Percentiles rank a stretch among this genome's conserved stretches.
These are phyloP conservation scores for Salix viminalis DNA, from an alignment of 345 rosid species.

Conservation along the genomic window DNA sequence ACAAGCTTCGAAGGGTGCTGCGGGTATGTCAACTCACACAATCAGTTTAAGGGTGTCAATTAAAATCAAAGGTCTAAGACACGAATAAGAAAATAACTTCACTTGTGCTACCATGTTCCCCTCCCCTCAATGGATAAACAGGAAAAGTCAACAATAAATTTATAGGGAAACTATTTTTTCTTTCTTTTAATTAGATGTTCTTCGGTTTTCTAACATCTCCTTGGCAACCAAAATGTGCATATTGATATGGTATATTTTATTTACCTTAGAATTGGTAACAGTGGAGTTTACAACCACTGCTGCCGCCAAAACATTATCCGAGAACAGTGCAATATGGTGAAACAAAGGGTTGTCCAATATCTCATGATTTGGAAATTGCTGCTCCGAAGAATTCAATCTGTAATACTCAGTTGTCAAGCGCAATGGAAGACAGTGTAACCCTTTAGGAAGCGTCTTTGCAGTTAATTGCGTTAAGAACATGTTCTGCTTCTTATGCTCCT, in stretches of 20 bases:
- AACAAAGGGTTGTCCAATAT: slow-evolving; percentile 65
- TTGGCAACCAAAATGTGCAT: not conserved
- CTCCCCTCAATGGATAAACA: not conserved
- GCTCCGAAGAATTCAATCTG: slow-evolving; percentile 56
- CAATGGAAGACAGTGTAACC: slow-evolving; percentile 95
- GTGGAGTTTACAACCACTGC: slow-evolving; percentile 95
- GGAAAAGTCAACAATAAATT: not conserved
- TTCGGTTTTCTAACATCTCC: not conserved
- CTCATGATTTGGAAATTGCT: slow-evolving; percentile 63
- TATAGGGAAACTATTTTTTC: not conserved
- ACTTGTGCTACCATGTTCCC: not conserved
- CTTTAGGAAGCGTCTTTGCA: slow-evolving; percentile 94
- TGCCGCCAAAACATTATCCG: slow-evolving; percentile 88
- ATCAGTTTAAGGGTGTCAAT: slow-evolving; percentile 19
- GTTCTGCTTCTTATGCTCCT: slow-evolving; percentile 86
- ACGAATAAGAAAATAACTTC: not conserved
- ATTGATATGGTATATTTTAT: not conserved
- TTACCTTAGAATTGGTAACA: slow-evolving; percentile 75
- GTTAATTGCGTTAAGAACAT: slow-evolving; percentile 92
- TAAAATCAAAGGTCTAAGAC: not conserved
- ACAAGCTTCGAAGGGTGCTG: slow-evolving; percentile 89
- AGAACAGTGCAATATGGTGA: slow-evolving; percentile 88
- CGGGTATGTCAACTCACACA: slow-evolving; percentile 21
- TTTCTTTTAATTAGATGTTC: not conserved
- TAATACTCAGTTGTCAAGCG: slow-evolving; percentile 85